Base-by-base conservation (phyloP, 2,329 filamentous ascomycete species). In the Aphanoascus verrucosus region DNA sequence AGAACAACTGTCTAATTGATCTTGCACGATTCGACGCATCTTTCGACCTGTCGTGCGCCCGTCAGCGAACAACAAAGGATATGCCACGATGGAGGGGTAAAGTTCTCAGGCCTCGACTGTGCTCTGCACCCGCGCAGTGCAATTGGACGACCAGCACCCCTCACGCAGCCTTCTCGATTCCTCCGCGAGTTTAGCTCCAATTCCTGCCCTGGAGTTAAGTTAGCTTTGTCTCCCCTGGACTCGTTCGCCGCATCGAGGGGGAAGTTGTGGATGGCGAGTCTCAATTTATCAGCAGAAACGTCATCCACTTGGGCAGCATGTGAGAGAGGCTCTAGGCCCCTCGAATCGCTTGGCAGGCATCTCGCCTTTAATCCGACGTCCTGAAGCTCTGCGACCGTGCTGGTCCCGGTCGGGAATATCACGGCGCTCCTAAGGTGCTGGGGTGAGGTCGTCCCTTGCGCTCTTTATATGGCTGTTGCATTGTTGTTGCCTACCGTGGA, bases 41-140 rank as follows among this genome's bases (percentile, higher is more conserved):
- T 15, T 14, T 9, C 23, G 11, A 11, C 4, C 44, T 35, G 44
- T 15, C 32, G 34, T 48, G 45, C 44, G 14, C 23, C 43, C 43
- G 9, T 38, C 35, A 37, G 12, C 35, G 35, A 37, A 12, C 9
- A 37, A 37, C 11, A 37, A 37, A 37, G 35, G 35, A 11, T 11
- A 28, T 28, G 23, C 35, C 38, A 19, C 17, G n/a, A 47, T 47
- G 44, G 44, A 47, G 44, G 44, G 44, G 44, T 47, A 23, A 12
- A 23, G 20, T 8, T 41, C 7, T n/a, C 7, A 41, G 14, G 38
- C 19, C 38, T 41, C 17, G 38, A 19, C n/a, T 15, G 7, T 17
- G 15, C 23, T 34, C 31, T 11, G 17, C 6, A 17, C 45, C 38
- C 32, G 45, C 17, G 34, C 17, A 28, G 32, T 44, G 20, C 41